Percentiles rank a stretch among this genome's conserved stretches.
These are phyloP conservation scores for Naematelia encephala DNA, from an alignment of 768 basidiomycete species.

Conservation along the genomic window DNA sequence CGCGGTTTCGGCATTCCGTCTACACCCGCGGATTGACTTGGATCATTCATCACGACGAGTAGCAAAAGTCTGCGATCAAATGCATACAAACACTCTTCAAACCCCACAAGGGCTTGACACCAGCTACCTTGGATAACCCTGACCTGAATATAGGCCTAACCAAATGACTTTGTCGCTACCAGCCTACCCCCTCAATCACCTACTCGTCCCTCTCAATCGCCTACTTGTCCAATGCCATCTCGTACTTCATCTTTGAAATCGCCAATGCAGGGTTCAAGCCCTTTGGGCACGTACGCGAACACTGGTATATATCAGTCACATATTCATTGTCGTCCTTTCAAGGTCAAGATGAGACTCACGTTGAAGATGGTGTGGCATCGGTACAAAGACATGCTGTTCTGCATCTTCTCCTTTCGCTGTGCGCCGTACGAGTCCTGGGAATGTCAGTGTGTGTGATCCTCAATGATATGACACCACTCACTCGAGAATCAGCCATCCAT, in stretches of 20 bases:
- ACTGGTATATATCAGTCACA: conserved; percentile 52
- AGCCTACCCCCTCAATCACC: too few relatives aligned
- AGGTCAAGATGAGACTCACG: conserved; percentile 53
- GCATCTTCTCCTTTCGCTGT: conserved; percentile 82
- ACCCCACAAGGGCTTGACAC: not conserved
- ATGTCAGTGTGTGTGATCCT: not conserved
- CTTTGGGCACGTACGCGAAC: conserved; percentile 94
- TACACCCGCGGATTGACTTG: not conserved
- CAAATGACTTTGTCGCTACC: too few relatives aligned
- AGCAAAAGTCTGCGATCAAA: not conserved
- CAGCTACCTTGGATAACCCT: too few relatives aligned
- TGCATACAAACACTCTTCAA: not conserved
- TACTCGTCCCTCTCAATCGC: too few relatives aligned
- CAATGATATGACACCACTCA: conserved; percentile 51
- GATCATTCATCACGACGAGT: not conserved
- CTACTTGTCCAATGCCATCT: conserved; percentile 51
- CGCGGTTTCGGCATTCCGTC: not conserved
- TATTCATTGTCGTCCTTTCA: not conserved
- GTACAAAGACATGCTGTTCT: conserved; percentile 95
- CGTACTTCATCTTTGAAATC: conserved; percentile 89
- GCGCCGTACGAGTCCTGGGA: conserved; percentile 68
- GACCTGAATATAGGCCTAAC: too few relatives aligned
- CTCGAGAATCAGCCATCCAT: conserved; percentile 96
- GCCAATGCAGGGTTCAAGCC: conserved; percentile 89
- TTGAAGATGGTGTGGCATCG: conserved; percentile 99